Evolutionary conservation across 305 asterid genomes (phyloP).

Genomic region (Solanum aculeatissimum): DNA sequence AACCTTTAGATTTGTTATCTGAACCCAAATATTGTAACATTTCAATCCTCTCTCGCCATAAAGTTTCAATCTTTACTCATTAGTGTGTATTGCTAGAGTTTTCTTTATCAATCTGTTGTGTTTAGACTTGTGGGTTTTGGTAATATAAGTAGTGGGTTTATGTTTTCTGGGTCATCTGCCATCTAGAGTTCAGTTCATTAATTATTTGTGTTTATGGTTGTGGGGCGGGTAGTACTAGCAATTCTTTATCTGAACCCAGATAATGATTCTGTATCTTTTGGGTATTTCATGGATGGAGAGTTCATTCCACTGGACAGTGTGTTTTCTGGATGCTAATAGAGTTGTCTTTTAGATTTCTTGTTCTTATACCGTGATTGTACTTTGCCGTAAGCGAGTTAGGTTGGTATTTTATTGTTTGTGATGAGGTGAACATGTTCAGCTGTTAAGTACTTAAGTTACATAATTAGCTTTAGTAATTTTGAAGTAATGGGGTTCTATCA

Average conservation of each 20-base stretch:
- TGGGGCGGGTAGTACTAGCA: neutral
- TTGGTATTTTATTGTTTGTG: neutral
- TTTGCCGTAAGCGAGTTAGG: neutral
- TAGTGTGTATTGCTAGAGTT: neutral
- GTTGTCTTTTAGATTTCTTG: neutral
- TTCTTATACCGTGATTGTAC: neutral
- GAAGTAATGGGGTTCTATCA: neutral
- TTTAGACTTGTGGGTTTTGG: neutral
- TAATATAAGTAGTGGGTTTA: neutral
- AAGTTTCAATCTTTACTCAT: neutral
- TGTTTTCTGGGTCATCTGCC: neutral
- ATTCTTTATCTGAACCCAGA: neutral
- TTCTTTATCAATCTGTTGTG: neutral
- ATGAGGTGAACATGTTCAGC: neutral
- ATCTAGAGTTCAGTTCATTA: neutral
- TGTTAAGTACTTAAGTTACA: neutral
- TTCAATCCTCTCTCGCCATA: neutral
- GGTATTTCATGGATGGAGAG: neutral
- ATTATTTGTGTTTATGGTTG: neutral
- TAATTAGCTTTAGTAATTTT: neutral
- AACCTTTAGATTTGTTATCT: neutral
- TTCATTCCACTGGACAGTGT: neutral
- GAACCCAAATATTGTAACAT: neutral
- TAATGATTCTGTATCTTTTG: neutral
- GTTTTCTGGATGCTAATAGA: neutral